Percentiles rank a stretch among this genome's conserved stretches.
Conservation (phyloP, 495 filamentous ascomycete species). For the Lepidopterella palustris region DNA sequence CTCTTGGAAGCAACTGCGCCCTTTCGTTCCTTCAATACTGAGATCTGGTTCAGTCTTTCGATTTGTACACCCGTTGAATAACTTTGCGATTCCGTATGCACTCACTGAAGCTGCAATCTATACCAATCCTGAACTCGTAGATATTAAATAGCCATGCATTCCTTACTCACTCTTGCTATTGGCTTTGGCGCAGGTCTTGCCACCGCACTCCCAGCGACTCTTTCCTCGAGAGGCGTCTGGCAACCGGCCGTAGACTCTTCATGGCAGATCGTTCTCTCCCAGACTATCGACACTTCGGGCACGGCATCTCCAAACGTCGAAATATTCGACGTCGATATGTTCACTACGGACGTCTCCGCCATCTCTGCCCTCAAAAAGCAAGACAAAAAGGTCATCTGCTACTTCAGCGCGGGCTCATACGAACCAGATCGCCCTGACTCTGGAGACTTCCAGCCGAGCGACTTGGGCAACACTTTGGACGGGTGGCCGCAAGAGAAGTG, state of each 20-base stretch:
- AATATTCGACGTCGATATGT: conserved; percentile 60
- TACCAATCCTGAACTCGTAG: too few species aligned
- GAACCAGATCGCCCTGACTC: conserved; percentile 56
- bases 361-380: conserved; percentile 44
- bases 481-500: conserved; percentile 65
- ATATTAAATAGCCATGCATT: not conserved
- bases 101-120: not conserved
- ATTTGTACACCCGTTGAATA: not conserved
- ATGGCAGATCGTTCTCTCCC: conserved; percentile 35
- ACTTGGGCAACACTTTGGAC: conserved; percentile 50
- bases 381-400: conserved; percentile 60
- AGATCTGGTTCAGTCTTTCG: not conserved
- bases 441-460: conserved; percentile 43
- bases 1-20: not conserved
- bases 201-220: not conserved
- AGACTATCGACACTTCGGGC: conserved; percentile 39
- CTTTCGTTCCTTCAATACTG: not conserved
- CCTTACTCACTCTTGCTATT: conserved; percentile 5
- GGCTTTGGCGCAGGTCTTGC: conserved; percentile 7
- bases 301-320: conserved; percentile 31
- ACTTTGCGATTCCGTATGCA: not conserved
- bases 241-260: conserved; percentile 21
- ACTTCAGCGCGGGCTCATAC: conserved; percentile 66
- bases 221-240: conserved; percentile 9
- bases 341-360: conserved; percentile 43